Evolutionary conservation across 1,284 basidiomycete genomes (phyloP), one percentile per base, ranked within the genome.

Genomic region (Heliocybe sulcata): DNA sequence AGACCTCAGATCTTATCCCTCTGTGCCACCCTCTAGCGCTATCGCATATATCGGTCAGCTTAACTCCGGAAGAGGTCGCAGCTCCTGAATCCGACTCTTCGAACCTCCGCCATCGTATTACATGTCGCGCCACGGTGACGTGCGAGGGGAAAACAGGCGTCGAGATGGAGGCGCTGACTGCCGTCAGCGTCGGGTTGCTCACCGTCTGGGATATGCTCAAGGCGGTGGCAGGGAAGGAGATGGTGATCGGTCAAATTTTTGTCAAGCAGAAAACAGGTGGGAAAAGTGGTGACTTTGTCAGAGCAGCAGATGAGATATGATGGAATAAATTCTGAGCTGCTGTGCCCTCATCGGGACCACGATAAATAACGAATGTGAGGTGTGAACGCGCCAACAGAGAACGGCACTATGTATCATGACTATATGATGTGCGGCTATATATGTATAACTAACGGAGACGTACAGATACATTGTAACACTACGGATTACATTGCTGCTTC

Each of bases 201-300:
- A 92, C 91, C 0, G 82, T 94, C 20, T 94, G 92, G 92, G 93
- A 94, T 65, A 94, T 94, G 92, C 76, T 92, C 45, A 94, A 95
- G 70, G 89, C 90, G 4, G 85, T 94, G 1, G 90, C 87, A 2
- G 92, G 92, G 19, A 80, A 80, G 65, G 86, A 91, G 55, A 95
- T 94, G 92, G 73, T 79, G 55, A 90, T 90, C 54, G 71, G 77
- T 29, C 81, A 82, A 25, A 79, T 94, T 51, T 67, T 76, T 59
- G 89, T 94, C 1, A 73, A 75, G 1, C 67, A 70, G 26, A 94
- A 94, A 67, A 72, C 75, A 22, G 92, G 91, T 19, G 92, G 92
- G 11, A 79, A 77, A 68, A 87, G 83, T 61, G 90, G 88, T 1
- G 83, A 84, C 62, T 88, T 87, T 59, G 60, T 59, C 45, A 61